Conservation (phyloP, 2,329 filamentous ascomycete genomes). For the Aspergillus fijiensis region DNA sequence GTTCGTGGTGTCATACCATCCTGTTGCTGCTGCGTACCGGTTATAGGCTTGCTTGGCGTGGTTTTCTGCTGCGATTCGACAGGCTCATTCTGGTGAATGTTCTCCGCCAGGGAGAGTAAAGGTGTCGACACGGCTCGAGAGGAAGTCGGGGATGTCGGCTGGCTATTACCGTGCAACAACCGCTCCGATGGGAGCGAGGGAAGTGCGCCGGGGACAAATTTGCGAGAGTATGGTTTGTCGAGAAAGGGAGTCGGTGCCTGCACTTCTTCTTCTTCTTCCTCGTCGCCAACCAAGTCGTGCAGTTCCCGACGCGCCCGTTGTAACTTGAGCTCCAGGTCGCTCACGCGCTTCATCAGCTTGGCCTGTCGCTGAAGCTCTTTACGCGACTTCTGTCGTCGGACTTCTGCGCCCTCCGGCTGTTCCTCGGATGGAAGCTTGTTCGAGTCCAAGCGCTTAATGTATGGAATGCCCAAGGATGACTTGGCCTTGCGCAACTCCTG, state of each 20-base stretch:
- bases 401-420: conserved; percentile 25
- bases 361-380: conserved; percentile 58
- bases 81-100: neutral
- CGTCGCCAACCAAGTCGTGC: conserved; percentile 47
- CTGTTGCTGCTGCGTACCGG: neutral
- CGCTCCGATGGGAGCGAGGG: conserved; percentile 49
- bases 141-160: conserved; percentile 14
- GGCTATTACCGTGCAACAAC: conserved; percentile 34
- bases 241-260: conserved; percentile 18
- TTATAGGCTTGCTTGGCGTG: neutral
- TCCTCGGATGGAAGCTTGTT: conserved; percentile 25
- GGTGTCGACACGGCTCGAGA: conserved; percentile 10
- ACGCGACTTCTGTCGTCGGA: conserved; percentile 53
- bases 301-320: conserved; percentile 57
- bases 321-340: conserved; percentile 60
- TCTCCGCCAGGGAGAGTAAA: conserved; percentile 10
- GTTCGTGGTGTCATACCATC: neutral
- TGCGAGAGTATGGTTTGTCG: conserved; percentile 31
- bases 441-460: conserved; percentile 30
- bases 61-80: neutral
- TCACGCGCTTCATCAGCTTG: conserved; percentile 60
- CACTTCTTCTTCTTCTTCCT: conserved; percentile 29
- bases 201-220: conserved; percentile 45
- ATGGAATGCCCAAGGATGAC: conserved; percentile 31
- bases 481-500: conserved; percentile 38